Evolutionary conservation across 495 filamentous ascomycete species (phyloP).

Genomic region (Chaetomium cochliodes): DNA sequence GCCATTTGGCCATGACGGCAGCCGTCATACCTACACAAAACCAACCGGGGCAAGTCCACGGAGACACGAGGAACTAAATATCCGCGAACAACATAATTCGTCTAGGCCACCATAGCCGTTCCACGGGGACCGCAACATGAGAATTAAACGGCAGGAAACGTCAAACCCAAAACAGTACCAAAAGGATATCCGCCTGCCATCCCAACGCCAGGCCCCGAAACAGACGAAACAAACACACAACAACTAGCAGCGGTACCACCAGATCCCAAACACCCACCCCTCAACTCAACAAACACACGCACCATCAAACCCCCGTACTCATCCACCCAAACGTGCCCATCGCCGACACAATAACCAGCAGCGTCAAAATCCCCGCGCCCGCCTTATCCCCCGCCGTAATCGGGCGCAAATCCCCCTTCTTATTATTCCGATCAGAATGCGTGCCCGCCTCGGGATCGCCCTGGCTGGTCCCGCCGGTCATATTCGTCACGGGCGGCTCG

Average conservation of each 20-base stretch:
- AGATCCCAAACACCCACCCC: background rate
- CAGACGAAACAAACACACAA: background rate
- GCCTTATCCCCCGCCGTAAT: constrained; percentile 62
- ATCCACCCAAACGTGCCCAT: constrained; percentile 50
- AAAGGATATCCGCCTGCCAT: background rate
- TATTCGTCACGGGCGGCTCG: constrained; percentile 53
- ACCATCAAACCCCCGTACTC: constrained; percentile 37
- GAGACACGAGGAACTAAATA: too few species aligned
- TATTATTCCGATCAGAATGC: constrained; percentile 23
- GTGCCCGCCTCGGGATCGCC: constrained; percentile 62
- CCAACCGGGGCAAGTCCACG: too few species aligned
- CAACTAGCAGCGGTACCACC: background rate
- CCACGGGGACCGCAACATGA: too few species aligned
- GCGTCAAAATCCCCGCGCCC: constrained; percentile 64
- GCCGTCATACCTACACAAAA: background rate
- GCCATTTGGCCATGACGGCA: constrained; percentile 36
- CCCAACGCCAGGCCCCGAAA: constrained; percentile 3
- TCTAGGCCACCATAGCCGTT: too few species aligned
- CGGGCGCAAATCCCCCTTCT: constrained; percentile 20
- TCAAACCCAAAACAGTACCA: background rate
- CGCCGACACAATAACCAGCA: constrained; percentile 41
- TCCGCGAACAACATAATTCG: too few species aligned
- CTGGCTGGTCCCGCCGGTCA: constrained; percentile 63
- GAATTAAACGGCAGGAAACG: background rate
- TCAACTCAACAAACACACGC: too few species aligned